A percentile compares a stretch with the other conserved stretches of the same genome.
phyloP scores from a whole-genome alignment of 805 yeast genomes.

The Saccharomycopsis schoenii region DNA sequence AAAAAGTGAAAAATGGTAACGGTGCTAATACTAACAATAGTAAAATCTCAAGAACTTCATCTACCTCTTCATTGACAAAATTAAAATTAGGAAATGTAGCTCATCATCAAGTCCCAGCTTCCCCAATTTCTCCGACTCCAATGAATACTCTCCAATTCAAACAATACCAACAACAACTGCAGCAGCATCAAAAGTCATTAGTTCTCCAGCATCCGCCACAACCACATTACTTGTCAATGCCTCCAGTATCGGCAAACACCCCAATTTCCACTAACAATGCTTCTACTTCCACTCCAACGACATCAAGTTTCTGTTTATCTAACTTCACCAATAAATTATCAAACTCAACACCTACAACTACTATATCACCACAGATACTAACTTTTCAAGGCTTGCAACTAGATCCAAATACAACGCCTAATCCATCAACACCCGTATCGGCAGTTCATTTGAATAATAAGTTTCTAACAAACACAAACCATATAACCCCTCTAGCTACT shows the following conservation, averaged over 20 bases:
- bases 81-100: neutral
- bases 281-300: neutral
- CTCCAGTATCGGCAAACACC: neutral
- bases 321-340: neutral
- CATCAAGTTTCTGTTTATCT: neutral
- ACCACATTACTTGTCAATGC: neutral
- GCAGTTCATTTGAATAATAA: neutral
- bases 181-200: neutral
- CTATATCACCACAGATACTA: neutral
- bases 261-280: neutral
- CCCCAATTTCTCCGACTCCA: slow-evolving; percentile 7
- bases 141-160: neutral
- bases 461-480: neutral
- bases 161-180: neutral
- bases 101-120: neutral
- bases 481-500: neutral
- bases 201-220: slow-evolving; percentile 3
- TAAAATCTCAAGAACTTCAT: neutral
- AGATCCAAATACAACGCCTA: neutral
- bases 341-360: neutral
- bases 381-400: neutral
- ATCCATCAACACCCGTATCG: neutral
- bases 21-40: neutral
- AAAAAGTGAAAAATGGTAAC: neutral
- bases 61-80: neutral